Conservation (phyloP, 371 early-diverging fungal species). For the Parasitella parasitica region DNA sequence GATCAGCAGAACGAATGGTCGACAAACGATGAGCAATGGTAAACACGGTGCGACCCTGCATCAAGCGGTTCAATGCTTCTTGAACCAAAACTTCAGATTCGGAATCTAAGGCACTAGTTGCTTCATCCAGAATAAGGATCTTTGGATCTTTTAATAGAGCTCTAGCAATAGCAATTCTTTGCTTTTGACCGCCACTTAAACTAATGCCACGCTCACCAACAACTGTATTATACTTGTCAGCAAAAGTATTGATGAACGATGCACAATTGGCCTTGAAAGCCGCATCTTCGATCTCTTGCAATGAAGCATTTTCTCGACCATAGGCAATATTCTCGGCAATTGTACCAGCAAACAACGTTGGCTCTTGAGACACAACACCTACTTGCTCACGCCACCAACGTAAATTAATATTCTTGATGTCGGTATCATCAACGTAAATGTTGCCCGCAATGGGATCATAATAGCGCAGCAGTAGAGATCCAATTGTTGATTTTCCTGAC, state of each 20-base stretch:
- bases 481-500: slow-evolving; percentile 74
- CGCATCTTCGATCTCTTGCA: slow-evolving; percentile 58
- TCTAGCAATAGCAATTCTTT: slow-evolving; percentile 73
- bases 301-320: slow-evolving; percentile 57
- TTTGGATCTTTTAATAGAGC: slow-evolving; percentile 73
- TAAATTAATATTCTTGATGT: slow-evolving; percentile 52
- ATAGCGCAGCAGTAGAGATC: slow-evolving; percentile 69
- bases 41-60: slow-evolving; percentile 64
- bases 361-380: slow-evolving; percentile 81
- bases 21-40: slow-evolving; percentile 74
- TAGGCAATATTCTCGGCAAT: slow-evolving; percentile 81
- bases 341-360: slow-evolving; percentile 78
- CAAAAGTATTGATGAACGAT: slow-evolving; percentile 62
- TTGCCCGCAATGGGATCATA: slow-evolving; percentile 61
- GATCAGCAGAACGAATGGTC: slow-evolving; percentile 67
- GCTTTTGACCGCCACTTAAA: slow-evolving; percentile 85
- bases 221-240: slow-evolving; percentile 64
- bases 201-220: slow-evolving; percentile 74
- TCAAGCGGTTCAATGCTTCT: slow-evolving; percentile 57
- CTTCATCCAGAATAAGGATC: slow-evolving; percentile 85
- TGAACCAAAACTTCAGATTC: slow-evolving; percentile 64
- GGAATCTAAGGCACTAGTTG: slow-evolving; percentile 82
- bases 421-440: slow-evolving; percentile 60
- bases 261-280: slow-evolving; percentile 67
- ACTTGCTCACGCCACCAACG: slow-evolving; percentile 61